Base-by-base conservation (phyloP, 2,329 filamentous ascomycete species). In the Colletotrichum aenigma region DNA sequence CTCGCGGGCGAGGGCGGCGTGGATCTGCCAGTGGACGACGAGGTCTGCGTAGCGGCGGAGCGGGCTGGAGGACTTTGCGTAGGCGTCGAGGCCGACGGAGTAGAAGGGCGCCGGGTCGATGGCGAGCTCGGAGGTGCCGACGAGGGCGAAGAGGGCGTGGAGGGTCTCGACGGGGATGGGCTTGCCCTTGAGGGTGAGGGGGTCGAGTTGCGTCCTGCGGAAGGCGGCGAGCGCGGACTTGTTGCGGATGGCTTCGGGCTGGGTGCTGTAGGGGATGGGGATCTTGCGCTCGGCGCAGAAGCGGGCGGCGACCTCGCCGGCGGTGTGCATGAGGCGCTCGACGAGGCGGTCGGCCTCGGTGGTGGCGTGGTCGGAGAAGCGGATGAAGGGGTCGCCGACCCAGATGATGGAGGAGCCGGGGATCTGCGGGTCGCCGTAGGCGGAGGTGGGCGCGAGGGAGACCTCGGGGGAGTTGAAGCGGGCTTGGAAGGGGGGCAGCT, bases 1-100 rank as follows among this genome's bases (percentile, higher is more conserved):
- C 78, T 89, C 88, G 74, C 87, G 82, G 16, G 85, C 84, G 36
- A 94, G 83, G 12, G 90, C 88, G 4, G 89, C 89, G 79, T 93
- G 89, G 76, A 94, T 90, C 81, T 94, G 92, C 91, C 91, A 94
- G 83, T 94, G 92, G 3, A 90, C 88, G 36, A 94, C 81, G 62
- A 94, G 84, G 81, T 94, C 93, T 7, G 86, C 83, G 82, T 89
- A 94, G 58, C 93, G 89, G 38, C 93, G 91, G n/a, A 94, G 86
- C 21, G 93, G 93, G 66, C 90, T 93, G 9, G 93, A 94, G 52
- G 89, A 89, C 78, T 92, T 93, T 74, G 90, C 85, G 81, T 94
- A 93, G 84, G 90, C 89, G 70, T 91, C 87, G 3, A 90, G 80
- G 21, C 92, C 93, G 74, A 93, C 86, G 60, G 89, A 85, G 76